Percentiles rank a stretch among this genome's conserved stretches.
Conservation (phyloP, 805 yeast species). For the Metschnikowia lachancei region DNA sequence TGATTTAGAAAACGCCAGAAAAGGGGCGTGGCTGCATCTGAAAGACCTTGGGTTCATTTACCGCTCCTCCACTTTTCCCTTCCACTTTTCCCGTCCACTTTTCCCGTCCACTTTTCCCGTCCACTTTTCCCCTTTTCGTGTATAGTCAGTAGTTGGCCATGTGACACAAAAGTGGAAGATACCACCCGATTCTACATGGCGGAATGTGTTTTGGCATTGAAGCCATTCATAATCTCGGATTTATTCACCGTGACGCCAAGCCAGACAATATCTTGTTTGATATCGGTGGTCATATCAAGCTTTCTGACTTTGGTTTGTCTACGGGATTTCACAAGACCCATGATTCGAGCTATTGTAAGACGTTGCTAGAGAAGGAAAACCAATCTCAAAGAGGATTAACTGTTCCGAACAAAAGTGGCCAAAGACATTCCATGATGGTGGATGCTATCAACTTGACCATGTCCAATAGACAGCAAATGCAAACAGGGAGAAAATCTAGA, state of each 20-base stretch:
- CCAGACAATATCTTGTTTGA: constrained; percentile 94
- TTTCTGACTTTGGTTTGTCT: constrained; percentile 75
- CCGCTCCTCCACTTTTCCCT: no score
- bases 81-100: no score
- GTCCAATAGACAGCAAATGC: constrained; percentile 92
- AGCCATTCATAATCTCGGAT: constrained; percentile 88
- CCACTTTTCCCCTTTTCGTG: no score
- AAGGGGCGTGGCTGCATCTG: no score
- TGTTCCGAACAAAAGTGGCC: constrained; percentile 19
- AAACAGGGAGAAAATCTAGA: constrained; percentile 92
- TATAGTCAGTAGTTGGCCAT: no score
- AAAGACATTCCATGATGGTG: constrained; percentile 77
- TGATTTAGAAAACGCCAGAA: no score
- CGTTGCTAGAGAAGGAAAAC: constrained; percentile 68
- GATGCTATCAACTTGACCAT: constrained; percentile 94
- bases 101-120: no score
- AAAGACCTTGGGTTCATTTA: no score
- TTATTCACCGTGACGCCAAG: constrained; percentile 95
- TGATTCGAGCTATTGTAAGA: constrained; percentile 81
- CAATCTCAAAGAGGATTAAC: constrained; percentile 19
- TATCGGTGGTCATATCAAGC: constrained; percentile 66
- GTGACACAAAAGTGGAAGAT: no score
- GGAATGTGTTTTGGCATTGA: constrained; percentile 91
- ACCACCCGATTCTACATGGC: constrained; percentile 93
- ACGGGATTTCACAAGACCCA: constrained; percentile 94